Base-by-base conservation (phyloP, 257 asterid species). In the Dorcoceras hygrometricum region DNA sequence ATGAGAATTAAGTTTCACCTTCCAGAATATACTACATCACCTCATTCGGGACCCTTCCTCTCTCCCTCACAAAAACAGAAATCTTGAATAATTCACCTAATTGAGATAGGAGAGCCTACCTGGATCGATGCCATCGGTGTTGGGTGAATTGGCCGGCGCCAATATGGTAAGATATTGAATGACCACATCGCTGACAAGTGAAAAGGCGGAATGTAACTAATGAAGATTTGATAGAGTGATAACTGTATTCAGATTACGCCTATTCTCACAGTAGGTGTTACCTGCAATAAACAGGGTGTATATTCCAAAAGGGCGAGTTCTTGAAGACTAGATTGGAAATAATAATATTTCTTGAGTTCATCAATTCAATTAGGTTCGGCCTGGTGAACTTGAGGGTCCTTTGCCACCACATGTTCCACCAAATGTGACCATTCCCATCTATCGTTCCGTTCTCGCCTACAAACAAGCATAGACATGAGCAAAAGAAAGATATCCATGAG, bases 211-310 rank as follows among this genome's bases (percentile, higher is more conserved):
- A 39, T 8, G 6, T 39, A 12, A 39, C 50, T 39, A 12, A 11
- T 3, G 12, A 11, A 12, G 50, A 39, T 29, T 29, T 6, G 50
- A 39, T n/a, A 12, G 3, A 0, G 18, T 39, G 50, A 39, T 39
- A 12, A 12, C 4, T 2, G 50, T 2, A 39, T 10, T 10, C 6
- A 12, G 12, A 39, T 8, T 36, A 36, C 5, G 14, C 46, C 46
- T 4, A 11, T 1, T 10, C 10, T 8, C 3, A 1, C 5, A 1
- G 5, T 10, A 11, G 10, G 19, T n/a, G 18, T 59, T 68, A 83
- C 95, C 92, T 87, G 85, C 89, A 79, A 73, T 87, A 87, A 7
- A 87, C 92, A 6, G 95, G 95, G 73, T 85, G 95, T 65, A 87
- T 65, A 70, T 85, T 85, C 92, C 95, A 87, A 70, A 81, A 85